Evolutionary conservation across 345 rosid genomes (phyloP), one percentile per base, ranked within the genome.

Genomic region (Arabidopsis arenosa): DNA sequence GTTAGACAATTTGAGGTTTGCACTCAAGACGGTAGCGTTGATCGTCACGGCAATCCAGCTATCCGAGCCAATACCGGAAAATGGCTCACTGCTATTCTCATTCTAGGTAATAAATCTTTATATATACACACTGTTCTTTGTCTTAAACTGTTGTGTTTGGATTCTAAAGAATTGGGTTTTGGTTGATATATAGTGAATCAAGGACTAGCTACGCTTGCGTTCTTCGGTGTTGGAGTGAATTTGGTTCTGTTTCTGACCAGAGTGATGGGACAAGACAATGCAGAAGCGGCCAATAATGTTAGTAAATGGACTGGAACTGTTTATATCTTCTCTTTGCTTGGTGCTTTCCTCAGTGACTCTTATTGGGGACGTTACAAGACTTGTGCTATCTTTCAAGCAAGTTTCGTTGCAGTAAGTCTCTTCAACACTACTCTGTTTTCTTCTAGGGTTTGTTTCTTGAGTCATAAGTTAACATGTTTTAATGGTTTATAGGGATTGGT

Each of bases 261-360:
- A 68, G 99, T 92, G 23, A 68, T 92, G 69, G 93, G 90, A 15
- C 97, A 95, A 80, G 81, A 83, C 86, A 95, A 89, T 73, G 96
- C 98, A 8, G 94, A 84, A 13, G 99, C 99, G 8, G 99, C 99
- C 5, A 95, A 95, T 75, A 89, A 73, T 65, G 97, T 95, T 17
- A 95, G 99, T 92, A 90, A 95, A 81, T 95, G 99, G 99, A 92
- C 98, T 9, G 98, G 99, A 56, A 95, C 99, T 9, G 98, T 95
- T 82, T 92, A 95, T 72, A 81, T 92, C 32, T 95, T 90, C 89
- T 95, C 99, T 35, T 79, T 95, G 18, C 91, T 95, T 0, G 99
- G 99, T 1, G 99, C 99, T 79, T 92, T 95, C 82, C 97, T 95
- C 58, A 92, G 97, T 52, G 99, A 95, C 72, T 89, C 99, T 59